Percentiles rank a stretch among this genome's conserved stretches.
phyloP scores from a whole-genome alignment of 805 yeast genomes.

The Teunomyces cretensis region DNA sequence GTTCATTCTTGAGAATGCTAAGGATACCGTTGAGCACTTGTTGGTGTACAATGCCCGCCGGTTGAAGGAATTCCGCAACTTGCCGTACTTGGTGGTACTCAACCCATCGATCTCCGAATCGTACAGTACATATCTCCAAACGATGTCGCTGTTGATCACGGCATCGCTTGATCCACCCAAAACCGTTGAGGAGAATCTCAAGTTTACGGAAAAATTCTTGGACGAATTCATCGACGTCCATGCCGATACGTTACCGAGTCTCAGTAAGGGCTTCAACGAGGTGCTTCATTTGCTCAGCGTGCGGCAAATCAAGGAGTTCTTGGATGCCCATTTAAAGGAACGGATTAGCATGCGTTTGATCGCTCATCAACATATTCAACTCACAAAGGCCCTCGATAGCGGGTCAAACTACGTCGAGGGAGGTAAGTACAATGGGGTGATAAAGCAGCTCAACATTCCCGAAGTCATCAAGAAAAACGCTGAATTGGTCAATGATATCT shows the following conservation, averaged over 20 bases:
- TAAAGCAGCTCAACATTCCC: conserved; percentile 63
- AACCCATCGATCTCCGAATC: conserved; percentile 84
- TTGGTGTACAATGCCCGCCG: conserved; percentile 69
- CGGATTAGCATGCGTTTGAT: conserved; percentile 83
- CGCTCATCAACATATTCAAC: conserved; percentile 78
- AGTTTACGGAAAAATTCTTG: conserved; percentile 51
- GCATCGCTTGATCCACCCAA: conserved; percentile 39
- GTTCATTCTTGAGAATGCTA: conserved; percentile 43
- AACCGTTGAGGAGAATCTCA: conserved; percentile 52
- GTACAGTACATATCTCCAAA: conserved; percentile 68
- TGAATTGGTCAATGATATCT: conserved; percentile 78
- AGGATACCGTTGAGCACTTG: conserved; percentile 56
- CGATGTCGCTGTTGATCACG: conserved; percentile 47
- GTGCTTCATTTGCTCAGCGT: conserved; percentile 48
- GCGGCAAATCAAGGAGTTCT: conserved; percentile 55
- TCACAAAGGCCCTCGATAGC: conserved; percentile 43
- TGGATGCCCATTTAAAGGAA: conserved; percentile 76
- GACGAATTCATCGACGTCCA: conserved; percentile 68
- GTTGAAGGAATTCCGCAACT: conserved; percentile 61
- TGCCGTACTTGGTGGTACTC: conserved; percentile 82
- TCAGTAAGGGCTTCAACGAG: conserved; percentile 82
- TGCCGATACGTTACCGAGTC: conserved; percentile 76
- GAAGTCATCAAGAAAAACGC: conserved; percentile 63
- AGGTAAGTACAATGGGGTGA: conserved; percentile 55
- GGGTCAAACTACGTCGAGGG: conserved; percentile 52